Conservation (phyloP, 2,329 filamentous ascomycete species). For the Dothideomycetes sp. region DNA sequence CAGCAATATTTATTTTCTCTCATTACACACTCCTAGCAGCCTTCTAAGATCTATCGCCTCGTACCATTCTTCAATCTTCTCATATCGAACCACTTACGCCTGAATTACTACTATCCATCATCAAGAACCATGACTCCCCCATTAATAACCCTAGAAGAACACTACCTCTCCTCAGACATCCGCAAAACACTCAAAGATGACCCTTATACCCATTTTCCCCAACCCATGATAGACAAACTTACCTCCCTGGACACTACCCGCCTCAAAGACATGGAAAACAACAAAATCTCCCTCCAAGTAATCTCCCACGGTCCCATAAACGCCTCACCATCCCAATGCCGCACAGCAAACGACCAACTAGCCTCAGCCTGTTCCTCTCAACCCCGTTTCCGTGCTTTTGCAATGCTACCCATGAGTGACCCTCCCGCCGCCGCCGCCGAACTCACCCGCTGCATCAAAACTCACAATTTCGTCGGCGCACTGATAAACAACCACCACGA, state of each 20-base stretch:
- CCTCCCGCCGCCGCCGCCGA: conserved; percentile 25
- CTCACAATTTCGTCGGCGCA: conserved; percentile 27
- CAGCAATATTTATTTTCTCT: no score
- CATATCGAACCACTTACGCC: no score
- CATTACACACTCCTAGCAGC: no score
- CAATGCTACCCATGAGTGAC: conserved; percentile 25
- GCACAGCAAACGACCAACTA: conserved; percentile 27
- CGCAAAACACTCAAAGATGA: conserved; percentile 12
- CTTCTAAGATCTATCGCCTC: no score
- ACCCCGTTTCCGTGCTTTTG: conserved; percentile 27
- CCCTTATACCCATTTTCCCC: conserved; percentile 8
- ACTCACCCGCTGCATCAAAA: conserved; percentile 25
- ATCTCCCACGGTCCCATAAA: conserved; percentile 28
- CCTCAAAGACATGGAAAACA: conserved; percentile 26
- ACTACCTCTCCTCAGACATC: conserved; percentile 23
- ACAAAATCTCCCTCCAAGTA: conserved; percentile 26
- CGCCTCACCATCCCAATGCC: conserved; percentile 21
- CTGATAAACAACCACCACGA: conserved; percentile 29
- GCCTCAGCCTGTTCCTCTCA: conserved; percentile 21
- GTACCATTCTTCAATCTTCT: no score
- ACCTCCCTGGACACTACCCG: conserved; percentile 22
- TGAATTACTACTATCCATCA: no score
- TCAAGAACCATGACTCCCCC: conserved; percentile 24
- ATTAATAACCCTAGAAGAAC: conserved; percentile 30
- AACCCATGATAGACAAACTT: conserved; percentile 17